Evolutionary conservation across 2,329 filamentous ascomycete species (phyloP), one percentile per base, ranked within the genome.

Genomic region (Proliferodiscus dingleyae): DNA sequence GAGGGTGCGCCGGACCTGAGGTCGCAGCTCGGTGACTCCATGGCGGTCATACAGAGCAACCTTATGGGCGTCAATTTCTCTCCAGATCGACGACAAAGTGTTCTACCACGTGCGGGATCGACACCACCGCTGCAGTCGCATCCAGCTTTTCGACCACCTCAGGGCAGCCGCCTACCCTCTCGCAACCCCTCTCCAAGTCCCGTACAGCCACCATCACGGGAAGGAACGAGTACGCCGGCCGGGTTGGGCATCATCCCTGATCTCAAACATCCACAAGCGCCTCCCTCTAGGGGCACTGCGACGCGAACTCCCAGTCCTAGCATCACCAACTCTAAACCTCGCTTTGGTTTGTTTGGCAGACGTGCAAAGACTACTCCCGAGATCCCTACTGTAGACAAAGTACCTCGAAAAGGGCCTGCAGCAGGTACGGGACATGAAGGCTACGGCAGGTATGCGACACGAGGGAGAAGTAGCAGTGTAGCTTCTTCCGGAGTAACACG

Each of bases 351-450:
- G 43, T 95, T 95, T 58, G 73, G 83, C 7, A 79, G 85, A 53
- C 82, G 81, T 45, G 81, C 81, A 11, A 94, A 88, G 64, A 73
- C 78, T 0, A 72, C 78, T 1, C 62, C 76, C 3, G 73, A 80
- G 33, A 62, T 65, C n/a, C 49, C 66, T 9, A 65, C 64, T 16
- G 49, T 63, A 1, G 75, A 83, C 7, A 81, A 75, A 52, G 61
- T 70, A 6, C 50, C 70, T 19, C 77, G 85, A 22, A 91, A 89
- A 65, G 90, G 91, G 0, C 91, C 91, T 18, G 80, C 78, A 13
- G 91, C 91, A 32, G 91, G 91, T n/a, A 97, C 91, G 29, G 91
- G 91, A 0, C 89, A 97, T 59, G 91, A 97, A 68, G 85, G 85
- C 1, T 90, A 91, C 58, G 85, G 85, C 1, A 77, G 77, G 45